A percentile compares a stretch with the other conserved stretches of the same genome.
phyloP scores from a whole-genome alignment of 805 yeast species.

The Lachancea meyersii region DNA sequence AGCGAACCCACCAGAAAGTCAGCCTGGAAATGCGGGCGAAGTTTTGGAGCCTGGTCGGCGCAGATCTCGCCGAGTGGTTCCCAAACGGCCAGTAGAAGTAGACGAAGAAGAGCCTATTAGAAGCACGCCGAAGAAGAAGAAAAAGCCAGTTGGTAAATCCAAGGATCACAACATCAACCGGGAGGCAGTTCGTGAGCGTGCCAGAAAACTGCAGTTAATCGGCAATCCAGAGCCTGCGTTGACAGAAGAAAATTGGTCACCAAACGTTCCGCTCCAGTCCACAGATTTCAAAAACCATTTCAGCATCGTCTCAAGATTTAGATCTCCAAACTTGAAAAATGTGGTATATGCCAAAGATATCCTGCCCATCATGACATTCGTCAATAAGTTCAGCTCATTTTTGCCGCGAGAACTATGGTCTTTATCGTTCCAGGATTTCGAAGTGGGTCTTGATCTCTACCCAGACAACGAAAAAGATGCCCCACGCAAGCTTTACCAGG shows the following conservation, averaged over 20 bases:
- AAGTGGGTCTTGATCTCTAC: slow-evolving; percentile 26
- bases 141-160: slow-evolving; percentile 5
- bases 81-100: slow-evolving; percentile 10
- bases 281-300: slow-evolving; percentile 18
- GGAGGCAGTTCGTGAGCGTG: slow-evolving; percentile 7
- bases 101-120: slow-evolving; percentile 9
- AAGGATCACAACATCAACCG: slow-evolving; percentile 8
- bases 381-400: slow-evolving; percentile 24
- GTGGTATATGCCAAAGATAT: slow-evolving; percentile 28
- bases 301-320: slow-evolving; percentile 18
- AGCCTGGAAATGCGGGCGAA: slow-evolving; percentile 4
- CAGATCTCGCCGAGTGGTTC: slow-evolving; percentile 10
- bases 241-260: slow-evolving; percentile 24
- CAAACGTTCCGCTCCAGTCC: slow-evolving; percentile 23
- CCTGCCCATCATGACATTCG: slow-evolving; percentile 27
- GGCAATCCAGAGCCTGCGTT: slow-evolving; percentile 22
- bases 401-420: slow-evolving; percentile 21
- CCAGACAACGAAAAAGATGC: slow-evolving; percentile 17
- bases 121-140: slow-evolving; percentile 6
- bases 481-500: slow-evolving; percentile 18
- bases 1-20: slow-evolving; percentile 3
- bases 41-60: slow-evolving; percentile 8
- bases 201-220: slow-evolving; percentile 2
- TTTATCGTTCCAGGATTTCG: slow-evolving; percentile 30
- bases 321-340: slow-evolving; percentile 20